Evolutionary conservation across 2,329 filamentous ascomycete genomes (phyloP), one percentile per base, ranked within the genome.

Genomic region (Aphanocladium album): DNA sequence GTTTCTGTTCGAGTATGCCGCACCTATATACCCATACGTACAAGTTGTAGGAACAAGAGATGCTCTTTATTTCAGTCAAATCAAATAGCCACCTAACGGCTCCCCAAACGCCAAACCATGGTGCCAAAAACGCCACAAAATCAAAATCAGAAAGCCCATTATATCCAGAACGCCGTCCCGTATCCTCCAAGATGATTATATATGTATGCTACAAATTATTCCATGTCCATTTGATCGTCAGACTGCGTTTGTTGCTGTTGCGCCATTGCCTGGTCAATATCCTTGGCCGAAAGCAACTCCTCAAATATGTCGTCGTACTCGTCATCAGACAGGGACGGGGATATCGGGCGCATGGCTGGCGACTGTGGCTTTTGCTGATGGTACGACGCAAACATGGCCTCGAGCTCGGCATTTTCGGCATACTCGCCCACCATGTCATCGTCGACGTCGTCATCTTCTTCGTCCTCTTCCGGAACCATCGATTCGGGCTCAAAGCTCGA

Each of bases 231-330:
- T 16, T 52, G n/a, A 17, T 60, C 57, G 2, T 35, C 39, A 23
- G n/a, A 9, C 9, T 53, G 56, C 64, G 58, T 14, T 56, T 46
- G 37, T 33, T n/a, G n/a, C n/a, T 67, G 64, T 60, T 75, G 53
- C 9, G 30, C 71, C 14, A 47, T 45, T 8, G 27, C 27, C 30
- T 47, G 27, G 17, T 53, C 57, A 14, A 60, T 39, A 27, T 60
- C 49, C 49, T 60, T 60, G 30, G 57, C 49, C 17, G 71, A 66
- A 9, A 76, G 67, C 17, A 76, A 65, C 60, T 76, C 74, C 14
- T 69, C 73, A 63, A 96, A 88, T 11, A 87, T 72, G 51, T 79
- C 74, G 64, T 88, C 85, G 66, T 86, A 88, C 47, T 86, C 84
- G 50, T 86, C 83, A 57, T 87, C 84, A 1, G 76, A 79, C 35